These are phyloP conservation scores for Copromyces sp. DNA, from an alignment of 495 filamentous ascomycete species.

Conservation along the genomic window DNA sequence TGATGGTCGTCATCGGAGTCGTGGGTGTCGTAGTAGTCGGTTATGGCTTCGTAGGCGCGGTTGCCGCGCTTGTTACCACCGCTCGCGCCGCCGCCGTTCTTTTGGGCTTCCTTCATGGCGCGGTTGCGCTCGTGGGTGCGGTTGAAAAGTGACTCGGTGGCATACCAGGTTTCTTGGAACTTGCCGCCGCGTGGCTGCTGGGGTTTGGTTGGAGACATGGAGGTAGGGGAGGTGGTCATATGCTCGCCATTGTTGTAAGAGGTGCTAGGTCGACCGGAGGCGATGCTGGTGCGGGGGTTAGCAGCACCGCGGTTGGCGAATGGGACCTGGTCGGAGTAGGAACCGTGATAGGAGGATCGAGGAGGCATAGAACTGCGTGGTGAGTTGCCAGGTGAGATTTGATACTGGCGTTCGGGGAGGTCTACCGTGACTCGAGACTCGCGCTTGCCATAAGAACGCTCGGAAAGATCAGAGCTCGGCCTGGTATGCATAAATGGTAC, in stretches of 20 bases:
- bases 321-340: conserved; percentile 27
- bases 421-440: conserved; percentile 35
- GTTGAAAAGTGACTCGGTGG: conserved; percentile 42
- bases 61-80: conserved; percentile 18
- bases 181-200: conserved; percentile 44
- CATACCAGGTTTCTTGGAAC: conserved; percentile 52
- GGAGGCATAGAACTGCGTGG: conserved; percentile 32
- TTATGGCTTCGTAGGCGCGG: conserved; percentile 35
- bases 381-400: conserved; percentile 33
- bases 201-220: conserved; percentile 21
- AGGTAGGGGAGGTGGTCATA: neutral
- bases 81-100: conserved; percentile 25
- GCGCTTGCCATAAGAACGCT: conserved; percentile 35
- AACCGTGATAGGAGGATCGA: conserved; percentile 17
- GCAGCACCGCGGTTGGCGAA: conserved; percentile 24
- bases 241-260: neutral
- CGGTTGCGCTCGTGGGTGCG: conserved; percentile 38
- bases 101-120: conserved; percentile 23
- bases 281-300: conserved; percentile 17
- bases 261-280: conserved; percentile 3
- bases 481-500: conserved; percentile 73
- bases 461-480: conserved; percentile 33
- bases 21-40: conserved; percentile 38
- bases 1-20: conserved; percentile 34
- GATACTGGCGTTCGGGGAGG: conserved; percentile 42